Evolutionary conservation across 2,329 filamentous ascomycete species (phyloP), one percentile per base, ranked within the genome.

Genomic region (Scopulariopsis brevicaulis): DNA sequence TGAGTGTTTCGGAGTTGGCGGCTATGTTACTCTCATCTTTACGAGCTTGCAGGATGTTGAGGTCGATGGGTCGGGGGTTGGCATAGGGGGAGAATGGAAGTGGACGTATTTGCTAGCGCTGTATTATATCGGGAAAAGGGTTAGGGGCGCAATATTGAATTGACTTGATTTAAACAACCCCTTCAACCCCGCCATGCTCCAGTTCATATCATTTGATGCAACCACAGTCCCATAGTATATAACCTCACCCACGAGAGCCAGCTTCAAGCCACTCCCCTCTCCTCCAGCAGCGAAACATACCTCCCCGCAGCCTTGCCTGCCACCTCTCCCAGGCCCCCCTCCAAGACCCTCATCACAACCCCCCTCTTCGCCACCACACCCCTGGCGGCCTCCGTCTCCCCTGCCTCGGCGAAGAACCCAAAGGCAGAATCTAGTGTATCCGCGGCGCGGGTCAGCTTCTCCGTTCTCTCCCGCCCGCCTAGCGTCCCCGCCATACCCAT

Each of bases 331-430:
- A 32, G 64, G 20, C 75, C 76, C 62, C 77, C 69, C 63, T 91
- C 86, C 8, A 81, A 77, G 53, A 86, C 73, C 68, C 85, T 84
- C 76, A 89, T 87, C 55, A 95, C 80, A 55, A 84, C 84, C 3
- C 88, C 86, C 71, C 90, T 92, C 76, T 94, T 94, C 22, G 87
- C 86, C 73, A 92, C 80, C 76, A 89, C 84, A 70, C 91, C 87
- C 65, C 89, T 86, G 71, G 89, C 86, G 57, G 83, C 84, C n/a
- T 75, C 72, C 15, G 85, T 72, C 22, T 62, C 88, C 66, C 89
- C 84, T 15, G 90, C 74, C 53, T 76, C 78, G 50, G 83, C 81
- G 67, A 82, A 95, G 61, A 85, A 80, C 35, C 74, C 73, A 63
- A 85, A 83, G 0, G 86, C 82, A 60, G 75, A 79, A 58, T 87